Evolutionary conservation across 2,329 filamentous ascomycete species (phyloP), one percentile per base, ranked within the genome.

Genomic region (Colletotrichum lupini): DNA sequence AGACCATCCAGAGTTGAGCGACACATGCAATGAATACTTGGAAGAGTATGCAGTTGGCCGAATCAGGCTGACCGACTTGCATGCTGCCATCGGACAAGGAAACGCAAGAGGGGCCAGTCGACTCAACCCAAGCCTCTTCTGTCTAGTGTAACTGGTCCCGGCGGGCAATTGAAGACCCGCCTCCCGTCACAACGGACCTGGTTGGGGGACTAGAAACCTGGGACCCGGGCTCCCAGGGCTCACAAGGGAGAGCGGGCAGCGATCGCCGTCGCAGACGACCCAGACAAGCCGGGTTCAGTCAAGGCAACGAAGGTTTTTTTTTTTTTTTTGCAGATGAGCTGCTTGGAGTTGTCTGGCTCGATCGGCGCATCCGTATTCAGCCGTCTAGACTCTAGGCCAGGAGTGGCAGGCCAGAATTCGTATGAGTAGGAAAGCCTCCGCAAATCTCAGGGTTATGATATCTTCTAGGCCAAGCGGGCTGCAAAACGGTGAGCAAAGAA

Each of bases 151-250:
- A 56, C 60, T 70, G 65, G 52, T 58, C 55, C 56, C 49, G 19
- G 60, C 60, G 60, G 71, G 71, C 61, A 57, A 66, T 71, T 66
- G 67, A 52, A 71, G 68, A 72, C 62, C 72, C 68, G 62, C 68
- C 68, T 49, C 55, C 68, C 72, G 68, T 72, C 14, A 42, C 57
- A 56, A 55, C 62, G 30, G 62, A 32, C 57, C 57, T 53, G 59
- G 60, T 58, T 64, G 32, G 67, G 30, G 62, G 59, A 52, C 59
- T 61, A 53, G 26, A 42, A 65, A 58, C 60, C 42, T 73, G 71
- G 72, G 46, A 63, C 62, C 62, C 62, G 72, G 67, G 68, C 62
- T 57, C 66, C 62, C 62, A 26, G 60, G 68, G 67, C 56, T 65
- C 37, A 72, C 26, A 58, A 35, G 49, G 63, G 62, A 58, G 57